Conservation (phyloP, 208 protist species). For the Trichomonas vaginalis region DNA sequence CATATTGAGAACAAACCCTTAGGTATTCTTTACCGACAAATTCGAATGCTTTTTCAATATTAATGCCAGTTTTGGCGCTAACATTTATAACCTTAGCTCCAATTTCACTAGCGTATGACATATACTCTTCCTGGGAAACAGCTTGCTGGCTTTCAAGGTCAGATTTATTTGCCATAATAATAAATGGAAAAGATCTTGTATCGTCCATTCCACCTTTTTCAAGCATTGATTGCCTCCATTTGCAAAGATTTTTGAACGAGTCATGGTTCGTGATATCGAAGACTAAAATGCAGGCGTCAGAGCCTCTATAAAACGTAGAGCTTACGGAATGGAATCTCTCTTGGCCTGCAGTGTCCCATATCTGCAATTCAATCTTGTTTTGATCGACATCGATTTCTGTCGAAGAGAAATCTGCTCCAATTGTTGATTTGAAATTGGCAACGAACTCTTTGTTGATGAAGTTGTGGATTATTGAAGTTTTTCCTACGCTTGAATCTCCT, state of each 20-base stretch:
- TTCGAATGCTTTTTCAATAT: neutral
- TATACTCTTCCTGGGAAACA: neutral
- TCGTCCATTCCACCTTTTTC: constrained; percentile 44
- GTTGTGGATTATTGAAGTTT: constrained; percentile 72
- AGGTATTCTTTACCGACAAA: neutral
- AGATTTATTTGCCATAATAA: constrained; percentile 95
- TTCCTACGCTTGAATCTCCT: constrained; percentile 51
- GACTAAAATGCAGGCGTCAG: constrained; percentile 83
- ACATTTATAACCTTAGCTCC: neutral
- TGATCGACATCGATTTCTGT: constrained; percentile 88
- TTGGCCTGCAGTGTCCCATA: constrained; percentile 72
- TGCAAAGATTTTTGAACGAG: constrained; percentile 61
- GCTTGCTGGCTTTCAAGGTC: constrained; percentile 68
- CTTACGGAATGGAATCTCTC: constrained; percentile 96
- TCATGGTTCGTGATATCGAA: constrained; percentile 47
- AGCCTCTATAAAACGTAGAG: constrained; percentile 93
- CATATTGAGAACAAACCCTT: neutral
- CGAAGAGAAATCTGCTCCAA: constrained; percentile 95
- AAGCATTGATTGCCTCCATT: constrained; percentile 54
- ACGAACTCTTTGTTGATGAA: constrained; percentile 65
- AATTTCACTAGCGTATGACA: neutral
- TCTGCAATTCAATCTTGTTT: constrained; percentile 77
- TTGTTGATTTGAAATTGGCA: constrained; percentile 94
- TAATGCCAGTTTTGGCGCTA: neutral
- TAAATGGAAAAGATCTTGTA: constrained; percentile 66